These are phyloP conservation scores for Exutisphaerella laricina DNA, from an alignment of 2,329 filamentous ascomycete species.

Conservation along the genomic window DNA sequence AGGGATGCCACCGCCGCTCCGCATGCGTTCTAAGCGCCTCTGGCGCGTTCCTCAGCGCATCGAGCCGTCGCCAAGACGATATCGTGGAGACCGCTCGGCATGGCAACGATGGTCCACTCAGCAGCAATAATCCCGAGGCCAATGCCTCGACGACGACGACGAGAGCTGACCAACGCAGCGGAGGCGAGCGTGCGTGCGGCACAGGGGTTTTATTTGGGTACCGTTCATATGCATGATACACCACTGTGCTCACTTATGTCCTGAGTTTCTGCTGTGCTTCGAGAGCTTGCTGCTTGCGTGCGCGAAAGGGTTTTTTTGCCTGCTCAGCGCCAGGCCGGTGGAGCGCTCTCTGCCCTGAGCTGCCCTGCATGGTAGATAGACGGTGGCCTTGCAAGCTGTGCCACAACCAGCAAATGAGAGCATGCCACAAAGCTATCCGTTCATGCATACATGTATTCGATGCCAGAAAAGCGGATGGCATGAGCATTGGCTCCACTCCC, in stretches of 20 bases:
- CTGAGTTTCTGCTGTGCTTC: too few relatives aligned
- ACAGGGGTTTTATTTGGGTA: too few relatives aligned
- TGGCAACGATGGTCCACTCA: too few relatives aligned
- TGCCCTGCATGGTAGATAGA: slow-evolving; percentile 8
- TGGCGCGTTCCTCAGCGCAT: slow-evolving; percentile 8
- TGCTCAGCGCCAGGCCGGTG: slow-evolving; percentile 12
- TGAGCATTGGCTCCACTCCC: slow-evolving; percentile 7
- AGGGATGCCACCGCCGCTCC: slow-evolving; percentile 5
- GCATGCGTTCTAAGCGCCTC: slow-evolving; percentile 6
- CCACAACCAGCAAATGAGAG: slow-evolving; percentile 22
- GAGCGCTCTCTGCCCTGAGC: slow-evolving; percentile 18
- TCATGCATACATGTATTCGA: slow-evolving; percentile 14
- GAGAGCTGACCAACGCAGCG: too few relatives aligned
- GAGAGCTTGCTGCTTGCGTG: too few relatives aligned
- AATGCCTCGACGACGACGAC: too few relatives aligned
- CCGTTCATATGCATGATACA: too few relatives aligned
- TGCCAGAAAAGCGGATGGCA: slow-evolving; percentile 9
- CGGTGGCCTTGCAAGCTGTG: slow-evolving; percentile 12
- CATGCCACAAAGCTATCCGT: slow-evolving; percentile 24
- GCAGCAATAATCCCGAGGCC: too few relatives aligned
- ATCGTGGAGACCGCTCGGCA: slow-evolving; percentile 3
- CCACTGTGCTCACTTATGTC: too few relatives aligned
- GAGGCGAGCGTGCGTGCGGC: too few relatives aligned
- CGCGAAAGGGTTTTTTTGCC: too few relatives aligned
- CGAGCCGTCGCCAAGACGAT: background rate